phyloP scores from a whole-genome alignment of 495 filamentous ascomycete genomes.

The Daldinia grandis region DNA sequence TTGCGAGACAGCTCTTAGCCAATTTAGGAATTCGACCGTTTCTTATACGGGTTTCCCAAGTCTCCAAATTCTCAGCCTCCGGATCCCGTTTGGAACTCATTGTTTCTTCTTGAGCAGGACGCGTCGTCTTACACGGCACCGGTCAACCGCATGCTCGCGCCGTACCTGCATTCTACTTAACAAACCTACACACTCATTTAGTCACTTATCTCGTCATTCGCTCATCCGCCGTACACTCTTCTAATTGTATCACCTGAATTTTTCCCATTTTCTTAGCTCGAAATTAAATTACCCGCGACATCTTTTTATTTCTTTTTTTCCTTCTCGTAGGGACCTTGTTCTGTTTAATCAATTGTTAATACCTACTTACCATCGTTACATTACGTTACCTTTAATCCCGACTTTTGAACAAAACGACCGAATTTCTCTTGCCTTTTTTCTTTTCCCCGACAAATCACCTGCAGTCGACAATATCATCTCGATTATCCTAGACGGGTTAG shows the following conservation, averaged over 20 bases:
- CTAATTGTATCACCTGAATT: constrained; percentile 15
- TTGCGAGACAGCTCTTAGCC: constrained; percentile 38
- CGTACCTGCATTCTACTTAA: constrained; percentile 30
- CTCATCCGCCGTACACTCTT: constrained; percentile 26
- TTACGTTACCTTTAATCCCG: constrained; percentile 8
- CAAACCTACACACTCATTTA: constrained; percentile 37
- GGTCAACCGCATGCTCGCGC: constrained; percentile 24
- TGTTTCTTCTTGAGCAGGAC: constrained; percentile 39
- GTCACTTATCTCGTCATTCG: constrained; percentile 32
- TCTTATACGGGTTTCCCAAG: constrained; percentile 12
- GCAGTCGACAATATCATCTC: background rate
- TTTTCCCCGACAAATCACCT: background rate
- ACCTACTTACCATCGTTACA: constrained; percentile 19
- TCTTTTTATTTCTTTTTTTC: constrained; percentile 25
- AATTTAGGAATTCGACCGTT: constrained; percentile 34
- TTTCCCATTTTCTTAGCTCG: constrained; percentile 4
- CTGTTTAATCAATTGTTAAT: constrained; percentile 39
- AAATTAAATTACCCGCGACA: constrained; percentile 25
- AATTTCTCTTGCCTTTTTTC: background rate
- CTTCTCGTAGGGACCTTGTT: constrained; percentile 28
- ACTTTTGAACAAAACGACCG: constrained; percentile 3
- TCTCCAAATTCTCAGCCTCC: constrained; percentile 39
- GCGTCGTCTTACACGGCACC: constrained; percentile 29
- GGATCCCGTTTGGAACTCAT: constrained; percentile 29
- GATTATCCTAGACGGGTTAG: constrained; percentile 4